Evolutionary conservation across 2,329 filamentous ascomycete genomes (phyloP).

Genomic region (Colletotrichum tabaci): DNA sequence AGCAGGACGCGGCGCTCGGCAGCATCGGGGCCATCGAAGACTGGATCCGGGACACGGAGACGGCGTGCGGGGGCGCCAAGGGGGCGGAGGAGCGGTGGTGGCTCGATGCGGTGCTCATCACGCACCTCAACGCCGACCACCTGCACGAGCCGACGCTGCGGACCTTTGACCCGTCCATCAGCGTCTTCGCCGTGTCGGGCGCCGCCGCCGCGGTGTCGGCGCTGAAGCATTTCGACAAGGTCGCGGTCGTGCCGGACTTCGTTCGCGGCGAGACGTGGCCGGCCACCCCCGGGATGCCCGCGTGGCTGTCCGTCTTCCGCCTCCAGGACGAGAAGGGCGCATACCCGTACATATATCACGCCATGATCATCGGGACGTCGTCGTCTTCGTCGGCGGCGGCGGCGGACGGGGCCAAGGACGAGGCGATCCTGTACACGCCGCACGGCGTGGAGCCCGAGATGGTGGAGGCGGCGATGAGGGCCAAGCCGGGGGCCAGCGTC

Average conservation of each 20-base stretch:
- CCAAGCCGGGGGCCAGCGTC: background rate
- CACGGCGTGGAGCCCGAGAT: constrained; percentile 13
- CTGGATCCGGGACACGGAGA: background rate
- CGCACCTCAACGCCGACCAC: constrained; percentile 30
- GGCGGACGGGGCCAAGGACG: background rate
- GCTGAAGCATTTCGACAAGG: constrained; percentile 22
- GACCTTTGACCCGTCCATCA: background rate
- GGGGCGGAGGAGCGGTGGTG: background rate
- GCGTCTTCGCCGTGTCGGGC: constrained; percentile 13
- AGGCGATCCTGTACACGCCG: constrained; percentile 23
- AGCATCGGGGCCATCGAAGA: background rate
- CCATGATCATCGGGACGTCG: background rate
- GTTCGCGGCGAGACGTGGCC: constrained; percentile 22
- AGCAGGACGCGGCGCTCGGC: background rate
- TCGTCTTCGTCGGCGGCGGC: too few relatives aligned
- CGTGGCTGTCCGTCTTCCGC: constrained; percentile 20
- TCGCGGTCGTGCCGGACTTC: constrained; percentile 14
- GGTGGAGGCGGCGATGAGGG: constrained; percentile 3
- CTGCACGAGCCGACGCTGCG: constrained; percentile 21
- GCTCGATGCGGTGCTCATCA: constrained; percentile 32
- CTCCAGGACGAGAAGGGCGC: background rate
- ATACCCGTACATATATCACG: constrained; percentile 1
- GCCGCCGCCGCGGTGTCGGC: background rate
- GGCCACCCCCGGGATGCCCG: constrained; percentile 4
- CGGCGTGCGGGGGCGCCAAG: background rate